Evolutionary conservation across 148 eudicot genomes (phyloP), one percentile per base, ranked within the genome.

Genomic region (Tetragonia tetragonoides): DNA sequence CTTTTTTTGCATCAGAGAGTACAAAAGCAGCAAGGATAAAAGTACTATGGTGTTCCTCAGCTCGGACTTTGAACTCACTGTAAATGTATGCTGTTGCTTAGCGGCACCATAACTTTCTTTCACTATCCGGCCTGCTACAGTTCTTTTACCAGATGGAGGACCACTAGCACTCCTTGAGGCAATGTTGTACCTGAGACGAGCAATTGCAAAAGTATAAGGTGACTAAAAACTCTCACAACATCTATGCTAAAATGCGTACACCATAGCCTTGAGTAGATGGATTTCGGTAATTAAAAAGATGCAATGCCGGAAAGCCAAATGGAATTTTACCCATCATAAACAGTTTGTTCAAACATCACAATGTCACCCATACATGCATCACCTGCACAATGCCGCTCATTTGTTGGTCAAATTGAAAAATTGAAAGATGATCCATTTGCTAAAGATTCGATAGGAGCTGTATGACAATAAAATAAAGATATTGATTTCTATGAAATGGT

Each of bases 31-130:
- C 3, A 16, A 47, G 64, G n/a, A 7, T 6, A 17, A 3, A 40
- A 8, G 24, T 42, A 68, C 38, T 14, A 68, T 16, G 41, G 11
- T 2, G 18, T 66, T 38, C 3, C 23, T 21, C 47, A 16, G 59
- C 20, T n/a, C 39, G 38, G 28, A 15, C 16, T 66, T 40, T 40
- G 70, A 61, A 76, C 91, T 81, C 61, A 93, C 97, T 46, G 97
- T 93, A 75, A 93, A 93, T 47, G 97, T 93, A 67, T 93, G 97
- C 44, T 93, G 97, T 72, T 93, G 97, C 88, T 93, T 93, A 18
- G 92, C 93, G 78, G 89, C 89, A 73, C 97, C 97, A 72, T 93
- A 93, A 76, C 97, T 93, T 84, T 93, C 97, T 81, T 93, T 93
- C 78, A 93, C 90, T 76, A 93, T 88, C 41, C 92, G 87, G 15